phyloP scores from a whole-genome alignment of 2,329 filamentous ascomycete species.

The Pleurostoma richardsiae region DNA sequence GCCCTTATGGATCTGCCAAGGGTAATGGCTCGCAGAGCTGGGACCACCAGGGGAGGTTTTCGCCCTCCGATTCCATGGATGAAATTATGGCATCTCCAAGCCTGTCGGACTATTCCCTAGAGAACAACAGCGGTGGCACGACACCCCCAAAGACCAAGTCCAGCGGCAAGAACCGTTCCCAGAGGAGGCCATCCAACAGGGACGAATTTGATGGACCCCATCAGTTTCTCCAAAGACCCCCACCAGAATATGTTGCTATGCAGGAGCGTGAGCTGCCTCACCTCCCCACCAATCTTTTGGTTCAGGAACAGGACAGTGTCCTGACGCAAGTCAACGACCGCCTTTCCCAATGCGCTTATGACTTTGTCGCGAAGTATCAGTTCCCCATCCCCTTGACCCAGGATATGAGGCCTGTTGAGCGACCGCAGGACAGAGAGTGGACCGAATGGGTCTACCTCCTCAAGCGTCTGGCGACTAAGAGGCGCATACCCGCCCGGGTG shows the following conservation, averaged over 20 bases:
- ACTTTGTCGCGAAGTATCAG: conserved; percentile 88
- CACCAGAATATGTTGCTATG: conserved; percentile 65
- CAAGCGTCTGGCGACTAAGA: conserved; percentile 79
- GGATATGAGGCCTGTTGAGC: conserved; percentile 72
- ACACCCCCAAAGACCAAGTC: conserved; percentile 39
- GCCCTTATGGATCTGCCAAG: conserved; percentile 30
- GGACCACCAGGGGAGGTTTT: conserved; percentile 46
- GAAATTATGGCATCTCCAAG: conserved; percentile 54
- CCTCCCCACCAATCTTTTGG: conserved; percentile 75
- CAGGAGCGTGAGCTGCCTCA: conserved; percentile 78
- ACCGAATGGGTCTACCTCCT: conserved; percentile 88
- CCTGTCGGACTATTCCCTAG: conserved; percentile 55
- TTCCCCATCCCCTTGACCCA: conserved; percentile 81
- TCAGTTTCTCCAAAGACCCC: conserved; percentile 71
- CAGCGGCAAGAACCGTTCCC: conserved; percentile 44
- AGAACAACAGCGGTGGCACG: conserved; percentile 38
- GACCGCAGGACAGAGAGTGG: conserved; percentile 78
- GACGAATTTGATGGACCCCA: conserved; percentile 89
- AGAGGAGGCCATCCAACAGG: conserved; percentile 71
- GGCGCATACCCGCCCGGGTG: conserved; percentile 76
- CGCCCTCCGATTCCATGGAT: conserved; percentile 53
- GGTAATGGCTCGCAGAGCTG: conserved; percentile 36
- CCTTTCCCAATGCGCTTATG: conserved; percentile 79
- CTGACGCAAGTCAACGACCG: conserved; percentile 78
- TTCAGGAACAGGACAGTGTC: conserved; percentile 80